Percentiles rank a stretch among this genome's conserved stretches.
These are phyloP conservation scores for Tanacetum coccineum DNA, from an alignment of 129 eudicot species.

Conservation along the genomic window DNA sequence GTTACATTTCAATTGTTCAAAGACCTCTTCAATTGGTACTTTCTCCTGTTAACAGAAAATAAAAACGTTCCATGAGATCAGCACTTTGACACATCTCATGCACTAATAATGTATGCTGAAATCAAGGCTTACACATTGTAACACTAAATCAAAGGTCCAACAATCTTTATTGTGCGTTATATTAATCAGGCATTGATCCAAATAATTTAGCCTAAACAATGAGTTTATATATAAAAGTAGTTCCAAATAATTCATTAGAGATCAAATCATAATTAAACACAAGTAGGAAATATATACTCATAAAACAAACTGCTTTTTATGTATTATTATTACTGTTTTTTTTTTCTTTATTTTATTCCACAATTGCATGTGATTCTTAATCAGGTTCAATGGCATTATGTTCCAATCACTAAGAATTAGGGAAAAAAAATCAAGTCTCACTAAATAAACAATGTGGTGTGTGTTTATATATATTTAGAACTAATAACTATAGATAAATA, in stretches of 20 bases:
- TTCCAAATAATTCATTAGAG: slow-evolving; percentile 1
- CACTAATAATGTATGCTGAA: slow-evolving; percentile 9
- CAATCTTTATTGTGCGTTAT: neutral
- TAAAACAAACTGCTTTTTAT: slow-evolving; percentile 20
- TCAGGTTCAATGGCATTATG: slow-evolving; percentile 29
- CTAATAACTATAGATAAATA: neutral
- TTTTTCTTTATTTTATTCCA: slow-evolving; percentile 28
- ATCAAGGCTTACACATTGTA: neutral
- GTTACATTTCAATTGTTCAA: slow-evolving; percentile 82
- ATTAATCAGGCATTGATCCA: neutral
- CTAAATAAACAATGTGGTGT: slow-evolving; percentile 16
- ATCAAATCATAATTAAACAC: slow-evolving; percentile 5
- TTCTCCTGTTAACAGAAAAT: slow-evolving; percentile 56
- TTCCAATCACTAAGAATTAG: slow-evolving; percentile 21
- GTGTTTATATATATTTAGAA: neutral
- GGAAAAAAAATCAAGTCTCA: slow-evolving; percentile 19
- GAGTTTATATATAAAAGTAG: neutral
- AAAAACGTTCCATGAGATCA: slow-evolving; percentile 1
- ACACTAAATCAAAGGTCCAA: neutral
- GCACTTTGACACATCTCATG: slow-evolving; percentile 24
- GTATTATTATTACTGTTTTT: slow-evolving; percentile 13
- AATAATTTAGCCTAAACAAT: neutral
- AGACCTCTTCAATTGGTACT: slow-evolving; percentile 88
- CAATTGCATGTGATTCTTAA: slow-evolving; percentile 24
- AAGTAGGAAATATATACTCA: neutral